Evolutionary conservation across 139 green algal species (phyloP).

Genomic region (Picochlorum sp.): DNA sequence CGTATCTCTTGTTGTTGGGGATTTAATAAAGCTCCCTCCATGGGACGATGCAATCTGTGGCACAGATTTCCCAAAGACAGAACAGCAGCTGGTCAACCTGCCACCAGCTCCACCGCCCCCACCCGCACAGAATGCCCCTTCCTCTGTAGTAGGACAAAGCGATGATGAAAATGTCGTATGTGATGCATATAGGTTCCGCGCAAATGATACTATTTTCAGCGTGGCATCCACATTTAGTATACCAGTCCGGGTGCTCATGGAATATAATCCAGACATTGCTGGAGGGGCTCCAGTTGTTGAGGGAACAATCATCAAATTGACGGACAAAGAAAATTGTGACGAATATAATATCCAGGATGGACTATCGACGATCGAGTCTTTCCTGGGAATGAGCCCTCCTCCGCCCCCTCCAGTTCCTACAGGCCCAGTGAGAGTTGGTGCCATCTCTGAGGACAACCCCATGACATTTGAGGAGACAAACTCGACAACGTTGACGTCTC

Average conservation of each 20-base stretch:
- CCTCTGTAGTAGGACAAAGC: background rate
- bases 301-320: constrained; percentile 6
- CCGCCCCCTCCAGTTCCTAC: background rate
- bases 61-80: background rate
- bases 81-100: background rate
- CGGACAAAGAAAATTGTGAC: background rate
- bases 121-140: background rate
- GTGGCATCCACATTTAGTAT: constrained; percentile 8
- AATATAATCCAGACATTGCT: constrained; percentile 8
- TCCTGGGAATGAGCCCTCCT: background rate
- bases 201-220: background rate
- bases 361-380: background rate
- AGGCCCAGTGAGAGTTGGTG: background rate
- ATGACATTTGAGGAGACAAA: too few species aligned
- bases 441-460: too few species aligned
- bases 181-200: background rate
- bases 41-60: background rate
- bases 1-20: background rate
- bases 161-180: background rate
- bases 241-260: background rate
- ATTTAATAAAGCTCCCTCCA: constrained; percentile 5
- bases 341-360: constrained; percentile 3
- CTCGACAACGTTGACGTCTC: too few species aligned
- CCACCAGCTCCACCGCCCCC: background rate
- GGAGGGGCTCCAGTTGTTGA: background rate